These are phyloP conservation scores for Aeschynomene evenia DNA, from an alignment of 306 rosid species.

Conservation along the genomic window DNA sequence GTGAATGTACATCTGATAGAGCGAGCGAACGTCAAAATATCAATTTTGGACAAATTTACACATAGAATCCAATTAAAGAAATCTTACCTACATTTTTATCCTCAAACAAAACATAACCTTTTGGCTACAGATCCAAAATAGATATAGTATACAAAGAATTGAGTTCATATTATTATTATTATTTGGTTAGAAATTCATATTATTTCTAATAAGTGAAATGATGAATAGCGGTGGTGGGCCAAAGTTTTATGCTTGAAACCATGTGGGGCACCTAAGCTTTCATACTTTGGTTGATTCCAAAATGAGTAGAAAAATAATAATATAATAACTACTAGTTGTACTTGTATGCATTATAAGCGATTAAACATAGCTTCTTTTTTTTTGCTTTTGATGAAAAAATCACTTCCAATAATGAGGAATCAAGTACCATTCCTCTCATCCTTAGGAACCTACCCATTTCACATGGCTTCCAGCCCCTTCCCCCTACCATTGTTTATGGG, in stretches of 20 bases:
- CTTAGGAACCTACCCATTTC: slow-evolving; percentile 45
- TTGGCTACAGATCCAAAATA: no score
- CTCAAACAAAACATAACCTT: no score
- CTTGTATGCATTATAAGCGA: slow-evolving; percentile 28
- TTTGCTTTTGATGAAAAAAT: slow-evolving; percentile 22
- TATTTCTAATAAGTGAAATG: slow-evolving; percentile 24
- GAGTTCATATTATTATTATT: no score
- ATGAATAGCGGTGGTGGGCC: slow-evolving; percentile 50
- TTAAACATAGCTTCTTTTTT: slow-evolving; percentile 38
- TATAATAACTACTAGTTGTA: neutral
- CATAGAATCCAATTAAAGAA: no score
- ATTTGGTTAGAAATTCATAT: no score
- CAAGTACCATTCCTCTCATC: slow-evolving; percentile 37
- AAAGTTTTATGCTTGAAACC: slow-evolving; percentile 39
- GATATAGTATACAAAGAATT: no score
- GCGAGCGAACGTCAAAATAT: no score
- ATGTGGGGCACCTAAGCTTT: slow-evolving; percentile 61
- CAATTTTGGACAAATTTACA: no score
- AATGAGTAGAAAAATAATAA: slow-evolving; percentile 34
- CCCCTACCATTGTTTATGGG: slow-evolving; percentile 32
- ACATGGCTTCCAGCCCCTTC: slow-evolving; percentile 77
- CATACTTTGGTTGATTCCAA: slow-evolving; percentile 41
- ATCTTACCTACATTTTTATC: no score
- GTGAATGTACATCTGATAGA: no score
- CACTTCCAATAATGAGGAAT: slow-evolving; percentile 43